Evolutionary conservation across 768 basidiomycete genomes (phyloP), one percentile per base, ranked within the genome.

Genomic region (Polyporus arcularius): DNA sequence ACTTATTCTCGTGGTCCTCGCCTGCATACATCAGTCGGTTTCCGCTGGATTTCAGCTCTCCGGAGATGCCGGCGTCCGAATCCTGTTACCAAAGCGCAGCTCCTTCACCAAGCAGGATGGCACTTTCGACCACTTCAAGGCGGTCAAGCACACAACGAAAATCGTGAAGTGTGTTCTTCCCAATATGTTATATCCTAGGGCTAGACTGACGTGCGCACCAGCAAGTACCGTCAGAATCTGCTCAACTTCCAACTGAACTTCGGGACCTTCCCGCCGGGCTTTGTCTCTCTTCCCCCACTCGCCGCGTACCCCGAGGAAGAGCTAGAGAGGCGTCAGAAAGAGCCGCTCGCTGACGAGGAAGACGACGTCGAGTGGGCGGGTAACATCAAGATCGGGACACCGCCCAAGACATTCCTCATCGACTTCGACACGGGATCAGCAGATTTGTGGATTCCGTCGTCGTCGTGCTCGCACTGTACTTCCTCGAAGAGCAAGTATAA

Each of bases 331-430:
- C 55, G 57, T n/a, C 57, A 59, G 64, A 51, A 21, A 4, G 53
- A 49, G 38, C 41, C 53, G 11, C 61, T 66, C 12, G 28, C 12
- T 4, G 58, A 63, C 48, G 28, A 53, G 7, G 55, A 54, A 11
- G 38, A 53, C 42, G 52, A 61, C 38, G 21, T 38, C 8, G 55
- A 53, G 47, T 83, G 82, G 82, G 73, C 74, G 32, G 81, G 80
- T 16, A 58, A 68, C 5, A 77, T 82, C 45, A 67, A 65, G 16
- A 76, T 83, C 15, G 83, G 83, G 11, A 81, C 77, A 10, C 83
- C 83, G n/a, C 64, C 64, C 4, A 66, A 70, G 55, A 63, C 55
- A 2, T 68, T 75, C 40, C 12, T 54, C 35, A 49, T 64, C 47
- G 58, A 60, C 31, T 57, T 64, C 63, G 58, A 64, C 51, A 60